Evolutionary conservation across 495 filamentous ascomycete genomes (phyloP).

Genomic region (Staphylotrichum tortipilum): DNA sequence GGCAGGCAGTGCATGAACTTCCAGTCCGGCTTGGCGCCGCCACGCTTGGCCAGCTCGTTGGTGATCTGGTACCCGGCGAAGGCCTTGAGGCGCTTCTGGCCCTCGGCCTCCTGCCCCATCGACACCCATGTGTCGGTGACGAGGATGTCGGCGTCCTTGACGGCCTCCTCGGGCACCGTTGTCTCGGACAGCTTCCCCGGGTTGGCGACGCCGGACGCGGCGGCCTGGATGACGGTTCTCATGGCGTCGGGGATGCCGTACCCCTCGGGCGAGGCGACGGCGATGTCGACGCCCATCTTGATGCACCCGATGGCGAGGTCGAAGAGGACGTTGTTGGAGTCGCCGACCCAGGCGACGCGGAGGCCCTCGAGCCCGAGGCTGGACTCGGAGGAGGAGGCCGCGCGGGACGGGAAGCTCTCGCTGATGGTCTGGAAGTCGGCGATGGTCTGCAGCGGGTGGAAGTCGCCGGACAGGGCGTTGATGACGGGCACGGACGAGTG

Average conservation of each 20-base stretch:
- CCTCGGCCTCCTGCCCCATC: conserved; percentile 91
- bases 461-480: conserved; percentile 82
- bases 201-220: conserved; percentile 41
- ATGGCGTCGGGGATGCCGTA: conserved; percentile 71
- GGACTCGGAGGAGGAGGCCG: conserved; percentile 17
- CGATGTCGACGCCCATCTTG: conserved; percentile 78
- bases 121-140: conserved; percentile 97
- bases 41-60: conserved; percentile 65
- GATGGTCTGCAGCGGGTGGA: conserved; percentile 85
- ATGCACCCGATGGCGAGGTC: conserved; percentile 77
- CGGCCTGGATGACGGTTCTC: conserved; percentile 57
- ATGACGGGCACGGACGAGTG: conserved; percentile 83
- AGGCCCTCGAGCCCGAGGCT: conserved; percentile 67
- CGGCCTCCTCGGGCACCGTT: conserved; percentile 73
- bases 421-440: conserved; percentile 88
- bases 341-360: conserved; percentile 92
- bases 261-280: conserved; percentile 75
- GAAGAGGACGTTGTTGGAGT: conserved; percentile 94
- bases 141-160: conserved; percentile 79
- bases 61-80: conserved; percentile 91
- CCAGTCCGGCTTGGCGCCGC: conserved; percentile 83
- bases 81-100: conserved; percentile 61
- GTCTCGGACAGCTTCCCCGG: conserved; percentile 68
- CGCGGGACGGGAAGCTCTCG: conserved; percentile 50
- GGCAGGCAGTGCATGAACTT: conserved; percentile 99